Conservation (phyloP, 192 early-diverging fungal genomes). For the Lobosporangium transversale region DNA sequence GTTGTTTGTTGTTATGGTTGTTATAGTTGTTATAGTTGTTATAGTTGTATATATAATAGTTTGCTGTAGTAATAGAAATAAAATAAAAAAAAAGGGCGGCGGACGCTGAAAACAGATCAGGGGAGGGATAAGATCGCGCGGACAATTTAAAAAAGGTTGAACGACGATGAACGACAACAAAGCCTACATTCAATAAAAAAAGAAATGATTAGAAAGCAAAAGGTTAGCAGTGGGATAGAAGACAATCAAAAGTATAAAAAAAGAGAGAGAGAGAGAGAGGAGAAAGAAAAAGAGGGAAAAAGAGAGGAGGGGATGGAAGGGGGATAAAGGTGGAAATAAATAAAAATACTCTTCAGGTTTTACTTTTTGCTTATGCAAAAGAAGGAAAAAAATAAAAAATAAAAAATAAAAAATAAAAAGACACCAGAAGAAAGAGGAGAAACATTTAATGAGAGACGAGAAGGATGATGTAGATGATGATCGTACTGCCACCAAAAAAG, state of each 20-base stretch:
- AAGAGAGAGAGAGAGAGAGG: not conserved
- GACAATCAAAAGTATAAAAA: constrained; percentile 2
- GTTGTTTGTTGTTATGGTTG: no score
- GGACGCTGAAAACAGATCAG: constrained; percentile 3
- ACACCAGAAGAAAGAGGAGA: no score
- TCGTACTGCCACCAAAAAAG: no score
- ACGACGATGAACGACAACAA: not conserved
- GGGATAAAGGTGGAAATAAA: no score
- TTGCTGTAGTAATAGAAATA: no score
- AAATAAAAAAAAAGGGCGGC: not conserved
- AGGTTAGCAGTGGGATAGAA: not conserved
- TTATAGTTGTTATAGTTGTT: no score
- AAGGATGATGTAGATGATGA: no score
- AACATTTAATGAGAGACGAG: no score
- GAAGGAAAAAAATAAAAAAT: not conserved
- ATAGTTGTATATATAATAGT: no score
- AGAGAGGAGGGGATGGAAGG: no score
- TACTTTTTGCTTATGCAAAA: not conserved
- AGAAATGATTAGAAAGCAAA: not conserved
- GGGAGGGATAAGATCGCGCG: not conserved
- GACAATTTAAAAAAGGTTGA: not conserved
- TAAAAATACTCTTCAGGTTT: no score
- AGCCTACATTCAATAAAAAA: not conserved
- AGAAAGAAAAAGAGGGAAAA: constrained; percentile 1
- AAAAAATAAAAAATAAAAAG: no score